phyloP scores from a whole-genome alignment of 73 alveolate species.

The Strombidium stylifer region DNA sequence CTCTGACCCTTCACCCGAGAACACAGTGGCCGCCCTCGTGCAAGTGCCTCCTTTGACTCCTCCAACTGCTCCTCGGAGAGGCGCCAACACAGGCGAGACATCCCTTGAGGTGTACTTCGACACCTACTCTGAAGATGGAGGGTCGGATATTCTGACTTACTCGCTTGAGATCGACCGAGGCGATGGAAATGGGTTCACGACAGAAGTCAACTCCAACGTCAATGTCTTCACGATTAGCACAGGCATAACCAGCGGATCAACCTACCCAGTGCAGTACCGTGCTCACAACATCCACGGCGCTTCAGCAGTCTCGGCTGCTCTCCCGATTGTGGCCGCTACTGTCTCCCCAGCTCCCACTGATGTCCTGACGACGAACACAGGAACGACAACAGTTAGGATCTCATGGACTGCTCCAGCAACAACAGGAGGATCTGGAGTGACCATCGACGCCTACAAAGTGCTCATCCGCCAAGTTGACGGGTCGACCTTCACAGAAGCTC shows the following conservation, averaged over 20 bases:
- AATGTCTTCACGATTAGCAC: background rate
- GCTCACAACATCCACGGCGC: constrained; percentile 49
- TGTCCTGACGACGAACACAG: background rate
- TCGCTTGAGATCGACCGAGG: constrained; percentile 35
- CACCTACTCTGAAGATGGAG: constrained; percentile 25
- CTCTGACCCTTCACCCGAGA: background rate
- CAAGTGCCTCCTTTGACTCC: constrained; percentile 15
- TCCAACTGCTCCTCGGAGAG: background rate
- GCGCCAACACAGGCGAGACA: too few relatives aligned
- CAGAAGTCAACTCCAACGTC: constrained; percentile 20
- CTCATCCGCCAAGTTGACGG: background rate
- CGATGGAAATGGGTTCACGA: constrained; percentile 18
- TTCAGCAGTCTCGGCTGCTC: constrained; percentile 31
- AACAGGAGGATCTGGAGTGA: background rate
- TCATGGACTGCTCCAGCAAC: background rate
- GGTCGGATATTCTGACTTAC: constrained; percentile 12
- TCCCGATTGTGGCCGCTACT: constrained; percentile 28
- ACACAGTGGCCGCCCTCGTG: background rate
- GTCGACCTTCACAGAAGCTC: too few relatives aligned
- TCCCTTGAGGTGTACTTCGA: too few relatives aligned
- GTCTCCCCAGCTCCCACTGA: constrained; percentile 19
- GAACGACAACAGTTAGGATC: background rate
- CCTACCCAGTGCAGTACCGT: constrained; percentile 32
- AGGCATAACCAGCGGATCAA: constrained; percentile 24
- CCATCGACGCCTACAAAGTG: background rate